Evolutionary conservation across 129 eudicot species (phyloP).

Genomic region (Helianthus tuberosus): DNA sequence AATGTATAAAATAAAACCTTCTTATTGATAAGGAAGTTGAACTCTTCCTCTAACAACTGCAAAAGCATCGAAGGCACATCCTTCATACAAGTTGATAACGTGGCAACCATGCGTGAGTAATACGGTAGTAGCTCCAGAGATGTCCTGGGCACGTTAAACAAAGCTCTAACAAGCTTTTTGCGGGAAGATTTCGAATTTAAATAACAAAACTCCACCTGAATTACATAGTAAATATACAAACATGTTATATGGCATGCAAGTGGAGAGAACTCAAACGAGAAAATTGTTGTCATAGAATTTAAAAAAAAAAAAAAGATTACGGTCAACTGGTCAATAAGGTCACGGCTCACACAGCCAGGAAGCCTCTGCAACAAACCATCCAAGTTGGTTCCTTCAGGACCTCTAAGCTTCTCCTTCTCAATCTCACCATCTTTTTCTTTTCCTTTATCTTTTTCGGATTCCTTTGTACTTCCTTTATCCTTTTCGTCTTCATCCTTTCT

Average conservation of each 20-base stretch:
- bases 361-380: conserved; percentile 91
- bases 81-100: conserved; percentile 93
- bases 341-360: conserved; percentile 96
- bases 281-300: not conserved
- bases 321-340: conserved; percentile 89
- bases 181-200: conserved; percentile 83
- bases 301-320: conserved; percentile 35
- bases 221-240: conserved; percentile 8
- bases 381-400: conserved; percentile 91
- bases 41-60: conserved; percentile 94
- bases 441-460: conserved; percentile 70
- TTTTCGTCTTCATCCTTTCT: conserved; percentile 75
- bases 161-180: conserved; percentile 90
- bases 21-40: conserved; percentile 75
- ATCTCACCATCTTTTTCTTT: conserved; percentile 76
- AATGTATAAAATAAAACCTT: conserved; percentile 51
- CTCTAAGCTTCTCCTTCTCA: conserved; percentile 87
- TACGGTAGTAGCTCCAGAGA: conserved; percentile 86
- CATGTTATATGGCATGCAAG: conserved; percentile 2
- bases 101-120: conserved; percentile 98
- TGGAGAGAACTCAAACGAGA: not conserved
- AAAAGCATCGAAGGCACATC: conserved; percentile 89
- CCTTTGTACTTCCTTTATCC: conserved; percentile 54
- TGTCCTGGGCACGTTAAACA: conserved; percentile 93
- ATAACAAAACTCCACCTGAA: conserved; percentile 95